Evolutionary conservation across 768 basidiomycete genomes (phyloP), one percentile per base, ranked within the genome.

Genomic region (Boletus rufocinnamomeus): DNA sequence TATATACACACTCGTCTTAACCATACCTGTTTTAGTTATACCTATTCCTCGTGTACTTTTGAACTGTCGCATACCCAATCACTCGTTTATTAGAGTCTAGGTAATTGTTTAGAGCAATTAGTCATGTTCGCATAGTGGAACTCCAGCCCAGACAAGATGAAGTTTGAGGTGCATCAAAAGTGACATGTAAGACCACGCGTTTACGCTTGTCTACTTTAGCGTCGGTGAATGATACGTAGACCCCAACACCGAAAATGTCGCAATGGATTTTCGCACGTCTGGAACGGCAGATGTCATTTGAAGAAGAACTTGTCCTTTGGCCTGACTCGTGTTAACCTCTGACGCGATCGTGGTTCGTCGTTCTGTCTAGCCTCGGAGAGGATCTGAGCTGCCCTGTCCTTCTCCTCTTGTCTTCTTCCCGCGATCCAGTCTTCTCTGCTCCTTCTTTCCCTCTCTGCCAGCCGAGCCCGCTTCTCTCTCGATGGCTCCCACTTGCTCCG

Each of bases 401-500:
- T 73, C 69, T 85, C 82, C 65, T 76, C 78, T 63, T 78, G 63
- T 64, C 75, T 74, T 60, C 63, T 77, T 58, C 73, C 61, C 63
- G 69, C 62, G 49, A 76, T 71, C 58, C 73, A 71, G 50, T 77
- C 77, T 61, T 73, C 74, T 66, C 76, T 79, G 54, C 67, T 65
- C 66, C 73, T 68, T 63, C 82, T 77, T 72, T 87, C 85, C 63
- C 76, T 77, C 65, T 80, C 78, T 56, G 77, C 79, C 60, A 84
- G 62, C 63, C 75, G 76, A 27, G 75, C 73, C 63, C 78, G 78
- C 74, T 80, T 78, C 73, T 84, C 85, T 63, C 70, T 74, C 51
- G 79, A 74, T 27, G 88, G 86, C 69, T 80, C 77, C 84, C 88
- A 93, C 61, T 78, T 84, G 72, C 87, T 89, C 75, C 84, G 87